A percentile compares a stretch with the other conserved stretches of the same genome.
phyloP scores from a whole-genome alignment of 225 moss, liverwort and hornwort species.

The Climacium dendroides region DNA sequence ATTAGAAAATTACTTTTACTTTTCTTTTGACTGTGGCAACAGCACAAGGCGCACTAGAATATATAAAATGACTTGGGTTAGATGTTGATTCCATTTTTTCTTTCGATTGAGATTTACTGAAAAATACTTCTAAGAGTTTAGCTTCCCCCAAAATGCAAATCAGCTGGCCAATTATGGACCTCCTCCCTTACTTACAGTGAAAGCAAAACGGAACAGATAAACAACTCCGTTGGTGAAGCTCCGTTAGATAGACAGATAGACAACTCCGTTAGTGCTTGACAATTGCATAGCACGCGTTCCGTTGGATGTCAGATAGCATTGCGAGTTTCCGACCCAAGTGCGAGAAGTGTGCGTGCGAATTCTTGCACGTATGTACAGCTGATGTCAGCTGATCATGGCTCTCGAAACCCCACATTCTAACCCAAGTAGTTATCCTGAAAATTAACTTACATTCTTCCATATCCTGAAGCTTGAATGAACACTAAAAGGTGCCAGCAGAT shows the following conservation, averaged over 20 bases:
- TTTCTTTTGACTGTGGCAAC: too few relatives aligned
- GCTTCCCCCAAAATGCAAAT: not conserved
- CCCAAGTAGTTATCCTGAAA: not conserved
- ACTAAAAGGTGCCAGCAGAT: not conserved
- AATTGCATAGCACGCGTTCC: not conserved
- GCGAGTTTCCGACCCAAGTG: not conserved
- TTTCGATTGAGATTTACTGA: too few relatives aligned
- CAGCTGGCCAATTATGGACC: not conserved
- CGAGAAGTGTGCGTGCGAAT: not conserved
- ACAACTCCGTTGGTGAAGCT: not conserved
- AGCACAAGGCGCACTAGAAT: too few relatives aligned
- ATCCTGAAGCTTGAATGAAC: not conserved
- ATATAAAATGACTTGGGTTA: not conserved
- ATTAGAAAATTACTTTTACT: too few relatives aligned
- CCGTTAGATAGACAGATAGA: too few relatives aligned
- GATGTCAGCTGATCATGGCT: not conserved
- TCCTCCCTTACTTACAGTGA: not conserved
- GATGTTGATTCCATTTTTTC: not conserved
- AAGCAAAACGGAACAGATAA: not conserved
- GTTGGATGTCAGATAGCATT: not conserved
- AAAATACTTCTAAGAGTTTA: not conserved
- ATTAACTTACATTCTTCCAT: not conserved
- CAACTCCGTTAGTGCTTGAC: not conserved
- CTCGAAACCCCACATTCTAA: not conserved
- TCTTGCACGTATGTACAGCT: not conserved